Evolutionary conservation across 2,329 filamentous ascomycete species (phyloP).

Genomic region (Neospermospora avenae): DNA sequence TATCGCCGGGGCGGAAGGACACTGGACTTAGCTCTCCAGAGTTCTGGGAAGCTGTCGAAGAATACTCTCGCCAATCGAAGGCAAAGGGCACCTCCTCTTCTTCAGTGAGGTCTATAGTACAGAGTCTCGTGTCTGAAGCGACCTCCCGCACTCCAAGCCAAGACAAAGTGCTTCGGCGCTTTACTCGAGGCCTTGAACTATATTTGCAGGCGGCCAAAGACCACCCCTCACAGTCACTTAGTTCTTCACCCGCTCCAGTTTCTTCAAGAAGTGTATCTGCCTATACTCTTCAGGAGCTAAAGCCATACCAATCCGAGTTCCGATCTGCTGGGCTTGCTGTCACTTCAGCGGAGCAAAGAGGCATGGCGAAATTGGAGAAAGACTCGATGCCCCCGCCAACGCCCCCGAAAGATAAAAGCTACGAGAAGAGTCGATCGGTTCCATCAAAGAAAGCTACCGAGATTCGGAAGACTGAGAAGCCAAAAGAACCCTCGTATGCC

Average conservation of each 20-base stretch:
- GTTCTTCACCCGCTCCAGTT: conserved; percentile 22
- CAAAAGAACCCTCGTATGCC: conserved; percentile 17
- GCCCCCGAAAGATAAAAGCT: conserved; percentile 21
- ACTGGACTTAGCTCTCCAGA: conserved; percentile 1
- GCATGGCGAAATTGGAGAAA: conserved; percentile 8
- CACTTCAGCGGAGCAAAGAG: conserved; percentile 47
- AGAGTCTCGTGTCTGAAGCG: conserved; percentile 20
- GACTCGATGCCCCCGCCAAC: conserved; percentile 13
- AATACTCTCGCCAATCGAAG: conserved; percentile 5
- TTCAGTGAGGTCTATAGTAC: conserved; percentile 21
- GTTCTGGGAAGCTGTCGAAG: conserved; percentile 12
- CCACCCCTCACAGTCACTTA: conserved; percentile 38
- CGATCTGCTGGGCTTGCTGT: conserved; percentile 52
- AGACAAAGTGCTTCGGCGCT: conserved; percentile 41
- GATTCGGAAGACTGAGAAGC: conserved; percentile 6
- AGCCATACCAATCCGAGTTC: conserved; percentile 54
- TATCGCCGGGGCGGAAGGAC: conserved; percentile 3
- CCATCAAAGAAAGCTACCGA: conserved; percentile 1
- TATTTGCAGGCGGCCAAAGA: conserved; percentile 40
- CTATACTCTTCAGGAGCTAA: conserved; percentile 50
- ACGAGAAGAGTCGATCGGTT: conserved; percentile 1
- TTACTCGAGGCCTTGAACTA: conserved; percentile 41
- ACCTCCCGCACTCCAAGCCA: conserved; percentile 45
- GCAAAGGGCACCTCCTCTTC: background rate
- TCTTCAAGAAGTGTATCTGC: conserved; percentile 38